Evolutionary conservation across 257 asterid genomes (phyloP), one percentile per base, ranked within the genome.

Genomic region (Marsdenia floribunda): DNA sequence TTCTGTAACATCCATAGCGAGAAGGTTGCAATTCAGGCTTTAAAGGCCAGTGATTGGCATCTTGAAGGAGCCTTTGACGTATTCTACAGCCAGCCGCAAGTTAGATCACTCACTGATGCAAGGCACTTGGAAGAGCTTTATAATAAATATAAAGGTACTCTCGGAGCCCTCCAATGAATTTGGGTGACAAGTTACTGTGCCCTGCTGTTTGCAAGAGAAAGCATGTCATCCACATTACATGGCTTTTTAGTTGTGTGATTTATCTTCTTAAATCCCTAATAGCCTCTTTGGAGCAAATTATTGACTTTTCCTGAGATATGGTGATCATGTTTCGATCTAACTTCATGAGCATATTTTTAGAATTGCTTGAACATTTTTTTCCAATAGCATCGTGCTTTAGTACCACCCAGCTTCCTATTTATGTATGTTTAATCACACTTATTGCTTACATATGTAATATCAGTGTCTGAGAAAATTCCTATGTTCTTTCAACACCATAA

Each of bases 61-160:
- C 89, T 92, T 79, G 99, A 95, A 84, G 98, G 98, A 82, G 99
- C 99, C 68, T 95, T 95, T 75, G 97, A 95, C 77, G 74, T 87
- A 66, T 95, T 90, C 84, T 95, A 95, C 88, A 95, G 92, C 85
- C 96, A 95, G 77, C 87, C 96, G 44, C 93, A 89, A 15, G 37
- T 82, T 72, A 95, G 88, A 83, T 80, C 97, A 52, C 87, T 79
- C 80, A 87, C 97, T 73, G 97, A 92, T 81, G 83, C 97, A 14
- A 92, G 96, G 85, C 97, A 86, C 74, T 77, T 92, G 80, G 99
- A 90, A 85, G 98, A 93, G 86, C 96, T 92, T 71, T 95, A 86
- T 91, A 88, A 85, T 73, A 90, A 91, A 93, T 95, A 95, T 84
- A 93, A 88, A 88, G 99, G 99, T 80, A 85, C 57, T 67, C 22